Evolutionary conservation across 2,329 filamentous ascomycete genomes (phyloP).

Genomic region (Xylaria sp.): DNA sequence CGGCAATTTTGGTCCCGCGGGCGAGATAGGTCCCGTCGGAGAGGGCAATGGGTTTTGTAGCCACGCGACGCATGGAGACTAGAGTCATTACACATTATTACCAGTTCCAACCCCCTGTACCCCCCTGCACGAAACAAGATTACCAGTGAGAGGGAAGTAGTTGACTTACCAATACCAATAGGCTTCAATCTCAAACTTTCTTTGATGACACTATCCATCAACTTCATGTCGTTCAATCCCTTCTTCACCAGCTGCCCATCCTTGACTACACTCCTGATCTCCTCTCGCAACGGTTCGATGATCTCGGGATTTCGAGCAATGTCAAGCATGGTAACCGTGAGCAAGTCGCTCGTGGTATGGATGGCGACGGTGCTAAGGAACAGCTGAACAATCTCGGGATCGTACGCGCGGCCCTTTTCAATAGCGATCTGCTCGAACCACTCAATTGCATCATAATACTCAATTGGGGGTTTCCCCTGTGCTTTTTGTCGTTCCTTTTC

Average conservation of each 20-base stretch:
- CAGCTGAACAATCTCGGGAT: background rate
- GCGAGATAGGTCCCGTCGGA: background rate
- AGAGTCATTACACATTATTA: background rate
- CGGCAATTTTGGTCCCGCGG: background rate
- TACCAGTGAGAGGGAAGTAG: background rate
- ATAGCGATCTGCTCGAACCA: slow-evolving; percentile 3
- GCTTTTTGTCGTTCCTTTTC: background rate
- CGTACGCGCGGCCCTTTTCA: background rate
- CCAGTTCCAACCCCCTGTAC: background rate
- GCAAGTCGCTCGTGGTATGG: background rate
- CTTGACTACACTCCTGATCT: slow-evolving; percentile 3
- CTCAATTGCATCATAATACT: slow-evolving; percentile 1
- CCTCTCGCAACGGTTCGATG: background rate
- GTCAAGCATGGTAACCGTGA: background rate
- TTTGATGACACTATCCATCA: slow-evolving; percentile 3
- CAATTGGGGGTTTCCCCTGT: background rate
- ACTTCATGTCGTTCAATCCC: background rate
- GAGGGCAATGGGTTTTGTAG: background rate
- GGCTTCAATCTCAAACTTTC: background rate
- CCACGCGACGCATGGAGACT: slow-evolving; percentile 5
- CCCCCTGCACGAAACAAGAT: background rate
- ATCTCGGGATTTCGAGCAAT: background rate
- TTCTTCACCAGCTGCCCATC: background rate
- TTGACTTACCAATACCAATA: background rate
- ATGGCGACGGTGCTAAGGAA: slow-evolving; percentile 3